phyloP scores from a whole-genome alignment of 768 basidiomycete genomes.

The Kwoniella dejecticola region DNA sequence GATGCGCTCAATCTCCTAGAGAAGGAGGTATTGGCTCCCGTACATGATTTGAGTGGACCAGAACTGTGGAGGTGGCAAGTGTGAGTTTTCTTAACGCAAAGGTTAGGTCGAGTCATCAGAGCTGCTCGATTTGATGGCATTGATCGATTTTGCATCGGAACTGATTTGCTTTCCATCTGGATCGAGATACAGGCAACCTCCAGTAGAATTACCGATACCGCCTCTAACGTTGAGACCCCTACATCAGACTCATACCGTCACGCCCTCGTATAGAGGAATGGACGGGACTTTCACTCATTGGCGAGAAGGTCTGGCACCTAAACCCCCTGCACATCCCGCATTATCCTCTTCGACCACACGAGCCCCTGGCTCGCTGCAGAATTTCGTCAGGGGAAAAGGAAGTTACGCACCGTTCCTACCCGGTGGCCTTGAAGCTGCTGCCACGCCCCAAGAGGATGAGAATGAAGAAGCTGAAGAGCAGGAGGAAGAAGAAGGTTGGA shows the following conservation, averaged over 20 bases:
- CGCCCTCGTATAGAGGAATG: slow-evolving; percentile 45
- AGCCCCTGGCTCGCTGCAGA: slow-evolving; percentile 73
- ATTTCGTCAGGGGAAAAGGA: slow-evolving; percentile 91
- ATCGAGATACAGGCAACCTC: slow-evolving; percentile 59
- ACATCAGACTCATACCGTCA: slow-evolving; percentile 49
- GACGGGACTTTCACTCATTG: slow-evolving; percentile 58
- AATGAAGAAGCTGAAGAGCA: slow-evolving; percentile 55
- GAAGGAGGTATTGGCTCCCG: slow-evolving; percentile 71
- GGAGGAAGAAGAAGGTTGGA: slow-evolving; percentile 56
- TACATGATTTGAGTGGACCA: slow-evolving; percentile 66
- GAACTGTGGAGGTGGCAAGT: slow-evolving; percentile 81
- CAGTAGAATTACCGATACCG: slow-evolving; percentile 65
- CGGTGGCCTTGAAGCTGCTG: slow-evolving; percentile 78
- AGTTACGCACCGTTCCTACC: slow-evolving; percentile 92
- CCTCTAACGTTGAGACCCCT: slow-evolving; percentile 49
- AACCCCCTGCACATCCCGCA: slow-evolving; percentile 59
- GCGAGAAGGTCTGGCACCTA: slow-evolving; percentile 60
- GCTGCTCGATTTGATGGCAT: too few relatives aligned
- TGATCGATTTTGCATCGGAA: too few relatives aligned
- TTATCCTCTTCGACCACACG: slow-evolving; percentile 83
- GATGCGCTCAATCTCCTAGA: slow-evolving; percentile 64
- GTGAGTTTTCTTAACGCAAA: too few relatives aligned
- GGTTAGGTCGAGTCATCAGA: too few relatives aligned
- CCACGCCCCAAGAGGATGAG: slow-evolving; percentile 23
- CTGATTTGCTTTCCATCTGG: too few relatives aligned